phyloP scores from a whole-genome alignment of 2,329 filamentous ascomycete genomes.

The Thelonectria blattea region DNA sequence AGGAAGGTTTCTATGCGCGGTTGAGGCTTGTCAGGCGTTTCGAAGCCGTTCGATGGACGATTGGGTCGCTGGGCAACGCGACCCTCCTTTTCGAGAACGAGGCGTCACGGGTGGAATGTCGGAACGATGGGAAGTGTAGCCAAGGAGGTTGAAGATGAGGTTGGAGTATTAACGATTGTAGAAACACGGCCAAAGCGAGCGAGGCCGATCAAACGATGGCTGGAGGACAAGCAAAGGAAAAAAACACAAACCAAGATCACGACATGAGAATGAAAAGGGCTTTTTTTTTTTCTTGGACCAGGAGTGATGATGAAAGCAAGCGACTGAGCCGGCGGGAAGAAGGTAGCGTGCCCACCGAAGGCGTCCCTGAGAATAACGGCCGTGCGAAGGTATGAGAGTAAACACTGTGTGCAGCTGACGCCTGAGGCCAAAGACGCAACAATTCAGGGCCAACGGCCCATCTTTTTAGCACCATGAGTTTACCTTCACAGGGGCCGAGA shows the following conservation, averaged over 20 bases:
- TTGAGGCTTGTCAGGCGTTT: slow-evolving; percentile 24
- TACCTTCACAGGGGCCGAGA: slow-evolving; percentile 26
- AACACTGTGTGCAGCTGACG: slow-evolving; percentile 34
- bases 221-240: slow-evolving; percentile 29
- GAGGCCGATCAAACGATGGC: slow-evolving; percentile 50
- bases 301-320: slow-evolving; percentile 39
- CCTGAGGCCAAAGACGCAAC: background rate
- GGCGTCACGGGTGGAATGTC: slow-evolving; percentile 25
- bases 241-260: slow-evolving; percentile 27
- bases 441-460: slow-evolving; percentile 36
- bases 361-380: slow-evolving; percentile 14
- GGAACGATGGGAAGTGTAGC: slow-evolving; percentile 4
- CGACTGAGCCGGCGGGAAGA: slow-evolving; percentile 34
- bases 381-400: too few relatives aligned
- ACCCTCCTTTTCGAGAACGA: slow-evolving; percentile 37
- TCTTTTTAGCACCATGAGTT: slow-evolving; percentile 31
- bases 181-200: slow-evolving; percentile 63
- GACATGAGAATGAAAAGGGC: slow-evolving; percentile 21
- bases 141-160: slow-evolving; percentile 3
- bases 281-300: slow-evolving; percentile 20
- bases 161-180: slow-evolving; percentile 45
- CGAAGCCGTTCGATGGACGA: slow-evolving; percentile 26
- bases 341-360: slow-evolving; percentile 28
- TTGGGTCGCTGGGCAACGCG: slow-evolving; percentile 40
- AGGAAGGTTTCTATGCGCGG: slow-evolving; percentile 16